A percentile compares a stretch with the other conserved stretches of the same genome.
phyloP scores from a whole-genome alignment of 257 asterid species.

The Prunella vulgaris region DNA sequence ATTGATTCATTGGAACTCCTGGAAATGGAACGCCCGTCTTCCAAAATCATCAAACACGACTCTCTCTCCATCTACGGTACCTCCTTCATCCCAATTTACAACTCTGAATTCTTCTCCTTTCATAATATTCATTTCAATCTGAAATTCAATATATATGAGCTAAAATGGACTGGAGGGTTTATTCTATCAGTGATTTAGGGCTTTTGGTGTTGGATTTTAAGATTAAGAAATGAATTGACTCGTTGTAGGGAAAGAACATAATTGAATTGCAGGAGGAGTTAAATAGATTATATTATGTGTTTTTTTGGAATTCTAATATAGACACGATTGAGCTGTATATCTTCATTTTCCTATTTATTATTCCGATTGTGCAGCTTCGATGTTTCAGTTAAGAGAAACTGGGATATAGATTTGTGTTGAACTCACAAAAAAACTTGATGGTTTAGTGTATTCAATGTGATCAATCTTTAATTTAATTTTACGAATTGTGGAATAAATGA shows the following conservation, averaged over 20 bases:
- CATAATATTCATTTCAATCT: background rate
- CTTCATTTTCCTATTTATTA: background rate
- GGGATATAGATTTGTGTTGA: background rate
- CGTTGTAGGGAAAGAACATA: background rate
- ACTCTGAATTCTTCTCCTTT: background rate
- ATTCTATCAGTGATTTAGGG: background rate
- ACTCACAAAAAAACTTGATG: too few relatives aligned
- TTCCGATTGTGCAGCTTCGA: background rate
- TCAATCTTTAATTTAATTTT: background rate
- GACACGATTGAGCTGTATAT: background rate
- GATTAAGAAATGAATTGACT: background rate
- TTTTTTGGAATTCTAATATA: background rate
- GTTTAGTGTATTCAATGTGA: background rate
- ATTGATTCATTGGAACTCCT: constrained; percentile 47
- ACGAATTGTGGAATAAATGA: background rate
- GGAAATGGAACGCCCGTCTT: constrained; percentile 56
- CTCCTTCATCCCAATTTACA: background rate
- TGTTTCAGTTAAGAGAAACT: too few relatives aligned
- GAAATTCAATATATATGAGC: too few relatives aligned
- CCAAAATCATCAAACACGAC: constrained; percentile 67
- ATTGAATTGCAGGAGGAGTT: background rate
- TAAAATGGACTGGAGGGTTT: background rate
- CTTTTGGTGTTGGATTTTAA: background rate
- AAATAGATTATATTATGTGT: background rate
- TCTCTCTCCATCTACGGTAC: constrained; percentile 78